Conservation (phyloP, 768 basidiomycete species). For the Dendrothele bispora region DNA sequence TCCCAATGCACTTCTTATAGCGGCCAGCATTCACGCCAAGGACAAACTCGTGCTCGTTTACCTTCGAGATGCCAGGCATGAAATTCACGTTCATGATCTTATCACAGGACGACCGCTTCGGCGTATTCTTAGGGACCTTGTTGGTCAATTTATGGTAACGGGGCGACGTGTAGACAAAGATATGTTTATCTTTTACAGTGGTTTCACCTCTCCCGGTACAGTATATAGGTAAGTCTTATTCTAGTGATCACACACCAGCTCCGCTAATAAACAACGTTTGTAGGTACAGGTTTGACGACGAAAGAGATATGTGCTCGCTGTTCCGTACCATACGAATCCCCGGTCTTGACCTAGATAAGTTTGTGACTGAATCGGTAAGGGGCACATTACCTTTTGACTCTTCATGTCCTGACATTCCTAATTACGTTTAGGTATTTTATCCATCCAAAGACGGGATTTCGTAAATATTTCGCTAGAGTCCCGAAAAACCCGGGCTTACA, state of each 20-base stretch:
- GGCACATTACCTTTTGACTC: neutral
- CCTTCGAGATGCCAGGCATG: constrained; percentile 3
- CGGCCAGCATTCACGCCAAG: neutral
- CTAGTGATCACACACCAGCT: neutral
- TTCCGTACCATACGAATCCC: constrained; percentile 3
- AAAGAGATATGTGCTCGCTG: neutral
- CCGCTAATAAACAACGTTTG: neutral
- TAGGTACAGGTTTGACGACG: constrained; percentile 1
- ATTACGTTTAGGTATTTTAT: neutral
- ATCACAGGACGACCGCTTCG: neutral
- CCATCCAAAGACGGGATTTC: constrained; percentile 4
- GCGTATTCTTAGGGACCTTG: neutral
- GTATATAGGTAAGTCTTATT: neutral
- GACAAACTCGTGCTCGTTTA: constrained; percentile 4
- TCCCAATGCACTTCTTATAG: constrained; percentile 1
- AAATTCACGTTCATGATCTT: constrained; percentile 3
- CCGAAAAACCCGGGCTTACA: neutral
- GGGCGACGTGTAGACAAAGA: constrained; percentile 2
- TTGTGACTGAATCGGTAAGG: constrained; percentile 4
- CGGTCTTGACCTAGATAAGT: neutral
- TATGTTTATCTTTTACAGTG: constrained; percentile 4
- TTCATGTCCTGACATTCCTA: too few species aligned
- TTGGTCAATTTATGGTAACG: constrained; percentile 2
- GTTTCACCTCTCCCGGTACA: constrained; percentile 2
- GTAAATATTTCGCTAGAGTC: neutral